Evolutionary conservation across 2,329 filamentous ascomycete genomes (phyloP), one percentile per base, ranked within the genome.

Genomic region (Fusarium udum): DNA sequence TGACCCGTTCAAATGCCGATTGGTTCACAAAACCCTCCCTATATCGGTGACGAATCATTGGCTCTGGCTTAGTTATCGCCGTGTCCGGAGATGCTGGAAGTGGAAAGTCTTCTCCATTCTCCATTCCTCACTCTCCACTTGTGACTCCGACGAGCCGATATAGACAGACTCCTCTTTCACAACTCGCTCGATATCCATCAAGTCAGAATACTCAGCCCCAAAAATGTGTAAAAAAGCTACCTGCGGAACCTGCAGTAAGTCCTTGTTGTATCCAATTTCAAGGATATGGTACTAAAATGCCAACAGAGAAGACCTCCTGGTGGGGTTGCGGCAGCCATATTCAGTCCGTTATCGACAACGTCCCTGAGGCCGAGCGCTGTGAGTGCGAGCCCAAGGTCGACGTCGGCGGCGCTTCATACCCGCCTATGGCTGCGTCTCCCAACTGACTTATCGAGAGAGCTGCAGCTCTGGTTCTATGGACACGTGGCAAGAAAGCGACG

Each of bases 321-420:
- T 89, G 85, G 83, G 91, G 91, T 69, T 92, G 91, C 80, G 90
- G 90, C 71, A 84, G 76, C 69, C 89, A 93, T 82, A 84, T 92
- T 74, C 83, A 88, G 18, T 80, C 80, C 22, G 91, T 93, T 75
- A 88, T 94, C 84, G 88, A 91, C 79, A 77, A 80, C 32, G 80
- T 93, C 48, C 86, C 90, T 9, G 82, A 85, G 40, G 81, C 84
- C 11, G 85, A 93, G 45, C 88, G 91, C 82, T 94, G 92, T 84
- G 84, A 83, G 31, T 94, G 92, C 79, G 84, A 87, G 75, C 91
- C 92, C 34, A 88, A 88, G 78, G 84, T 92, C 71, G 87, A 90
- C 78, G 84, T 85, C 45, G 86, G 89, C 62, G 90, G 90, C 51
- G 88, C 88, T 77, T 77, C 86, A 77, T 93, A 92, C 77, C 91